Conservation (phyloP, 169 alveolate species). For the Theileria orientalis region DNA sequence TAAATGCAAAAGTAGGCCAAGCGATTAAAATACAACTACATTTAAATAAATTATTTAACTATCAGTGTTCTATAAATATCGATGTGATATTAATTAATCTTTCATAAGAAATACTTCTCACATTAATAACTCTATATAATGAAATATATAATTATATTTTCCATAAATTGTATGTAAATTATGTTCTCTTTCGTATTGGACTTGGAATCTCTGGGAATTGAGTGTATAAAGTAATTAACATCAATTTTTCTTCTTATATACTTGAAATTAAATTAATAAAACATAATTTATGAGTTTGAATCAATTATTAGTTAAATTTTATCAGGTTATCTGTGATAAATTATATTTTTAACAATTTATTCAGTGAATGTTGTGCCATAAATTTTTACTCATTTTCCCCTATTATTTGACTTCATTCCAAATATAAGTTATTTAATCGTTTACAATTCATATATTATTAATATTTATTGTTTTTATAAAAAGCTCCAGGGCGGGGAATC, state of each 20-base stretch:
- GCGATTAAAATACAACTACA: neutral
- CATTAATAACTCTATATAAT: too few species aligned
- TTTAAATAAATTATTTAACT: neutral
- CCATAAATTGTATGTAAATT: too few species aligned
- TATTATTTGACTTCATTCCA: neutral
- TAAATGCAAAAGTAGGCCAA: neutral
- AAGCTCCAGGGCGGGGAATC: slow-evolving; percentile 86
- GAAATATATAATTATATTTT: too few species aligned
- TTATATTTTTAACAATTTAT: neutral
- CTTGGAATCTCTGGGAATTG: too few species aligned
- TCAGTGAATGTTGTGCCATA: neutral
- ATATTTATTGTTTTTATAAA: slow-evolving; percentile 7
- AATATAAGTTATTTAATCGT: neutral
- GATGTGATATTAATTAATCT: too few species aligned
- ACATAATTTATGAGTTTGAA: too few species aligned
- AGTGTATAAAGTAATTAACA: too few species aligned
- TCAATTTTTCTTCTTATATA: too few species aligned
- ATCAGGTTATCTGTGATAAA: neutral
- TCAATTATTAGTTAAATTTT: too few species aligned
- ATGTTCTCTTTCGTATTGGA: too few species aligned
- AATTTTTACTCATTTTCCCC: neutral
- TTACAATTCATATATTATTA: neutral
- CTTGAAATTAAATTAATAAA: too few species aligned
- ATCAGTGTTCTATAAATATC: neutral
- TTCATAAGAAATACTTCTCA: too few species aligned